Evolutionary conservation across 1,284 basidiomycete species (phyloP), one percentile per base, ranked within the genome.

Genomic region (Pyrrhoderma noxium): DNA sequence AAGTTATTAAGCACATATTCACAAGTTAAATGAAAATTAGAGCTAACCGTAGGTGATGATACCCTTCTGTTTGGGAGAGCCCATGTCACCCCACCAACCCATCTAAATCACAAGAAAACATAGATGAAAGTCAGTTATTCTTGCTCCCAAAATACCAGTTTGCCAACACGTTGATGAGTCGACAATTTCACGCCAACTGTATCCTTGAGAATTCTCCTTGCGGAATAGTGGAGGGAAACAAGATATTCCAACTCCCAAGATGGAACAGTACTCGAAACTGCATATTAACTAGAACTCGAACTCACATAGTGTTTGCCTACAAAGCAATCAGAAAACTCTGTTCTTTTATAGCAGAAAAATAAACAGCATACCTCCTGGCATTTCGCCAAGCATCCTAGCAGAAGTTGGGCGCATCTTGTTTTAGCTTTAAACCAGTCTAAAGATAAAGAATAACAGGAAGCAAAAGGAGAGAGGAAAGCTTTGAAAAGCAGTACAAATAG

Each of bases 51-150:
- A 96, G 62, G 75, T 70, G 51, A 78, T 70, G 57, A 95, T 75
- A 54, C 92, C 90, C 70, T 80, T 90, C 66, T 93, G 89, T 68
- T 75, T 83, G 39, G 71, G 75, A 54, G 77, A 76, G 47, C 73
- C 71, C 65, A 81, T 79, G 70, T 87, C 84, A 71, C 93, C 93
- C 93, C 93, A 96, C 93, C 93, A 95, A 51, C 85, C 74, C 69
- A 79, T 86, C 90, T 94, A 64, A 46, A 51, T 51, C 40, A 49
- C 53, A 25, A 54, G 52, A 39, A 31, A 35, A 36, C 48, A 40
- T 7, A 37, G 19, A 42, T 40, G 53, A 45, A 23, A 22, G 23
- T n/a, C 23, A 23, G 19, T 3, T 19, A 44, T 14, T 5, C 11
- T 31, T 11, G 11, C 11, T 31, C 11, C 27, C 27, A 31, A 11